A percentile compares a stretch with the other conserved stretches of the same genome.
phyloP scores from a whole-genome alignment of 1,139 yeast genomes.

The Candida frijolesensis region DNA sequence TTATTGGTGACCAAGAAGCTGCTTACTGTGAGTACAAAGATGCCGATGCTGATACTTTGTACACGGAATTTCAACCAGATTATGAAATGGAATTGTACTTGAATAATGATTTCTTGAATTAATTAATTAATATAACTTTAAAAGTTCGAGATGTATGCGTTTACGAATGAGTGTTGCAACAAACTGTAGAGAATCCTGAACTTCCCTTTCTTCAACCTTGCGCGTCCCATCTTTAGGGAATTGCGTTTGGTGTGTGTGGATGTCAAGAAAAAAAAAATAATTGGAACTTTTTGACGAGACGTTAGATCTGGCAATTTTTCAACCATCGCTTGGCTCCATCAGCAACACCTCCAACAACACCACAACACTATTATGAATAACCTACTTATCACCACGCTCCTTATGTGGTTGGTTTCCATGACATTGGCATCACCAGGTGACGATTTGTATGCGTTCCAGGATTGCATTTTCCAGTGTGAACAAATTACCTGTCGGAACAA shows the following conservation, averaged over 20 bases:
- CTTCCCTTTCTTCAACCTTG: too few species aligned
- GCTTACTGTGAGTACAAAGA: conserved; percentile 62
- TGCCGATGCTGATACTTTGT: conserved; percentile 69
- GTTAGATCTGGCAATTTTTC: too few species aligned
- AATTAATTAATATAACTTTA: background rate
- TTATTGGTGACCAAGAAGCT: conserved; percentile 68
- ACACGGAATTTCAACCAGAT: conserved; percentile 71
- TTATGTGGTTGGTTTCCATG: background rate
- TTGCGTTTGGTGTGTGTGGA: too few species aligned
- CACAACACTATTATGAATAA: background rate
- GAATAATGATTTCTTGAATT: conserved; percentile 21
- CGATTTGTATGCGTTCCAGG: conserved; percentile 64
- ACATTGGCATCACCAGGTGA: conserved; percentile 73
- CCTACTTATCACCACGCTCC: background rate
- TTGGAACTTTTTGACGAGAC: too few species aligned
- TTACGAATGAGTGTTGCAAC: background rate
- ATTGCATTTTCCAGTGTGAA: conserved; percentile 67
- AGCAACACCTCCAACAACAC: background rate
- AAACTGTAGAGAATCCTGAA: too few species aligned
- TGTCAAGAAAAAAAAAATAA: too few species aligned
- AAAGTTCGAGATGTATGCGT: background rate
- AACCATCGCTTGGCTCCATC: background rate
- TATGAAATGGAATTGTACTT: conserved; percentile 37
- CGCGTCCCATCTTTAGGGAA: too few species aligned
- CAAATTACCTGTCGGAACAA: conserved; percentile 39